Evolutionary conservation across 768 basidiomycete species (phyloP), one percentile per base, ranked within the genome.

Genomic region (Punctularia strigosozonata): DNA sequence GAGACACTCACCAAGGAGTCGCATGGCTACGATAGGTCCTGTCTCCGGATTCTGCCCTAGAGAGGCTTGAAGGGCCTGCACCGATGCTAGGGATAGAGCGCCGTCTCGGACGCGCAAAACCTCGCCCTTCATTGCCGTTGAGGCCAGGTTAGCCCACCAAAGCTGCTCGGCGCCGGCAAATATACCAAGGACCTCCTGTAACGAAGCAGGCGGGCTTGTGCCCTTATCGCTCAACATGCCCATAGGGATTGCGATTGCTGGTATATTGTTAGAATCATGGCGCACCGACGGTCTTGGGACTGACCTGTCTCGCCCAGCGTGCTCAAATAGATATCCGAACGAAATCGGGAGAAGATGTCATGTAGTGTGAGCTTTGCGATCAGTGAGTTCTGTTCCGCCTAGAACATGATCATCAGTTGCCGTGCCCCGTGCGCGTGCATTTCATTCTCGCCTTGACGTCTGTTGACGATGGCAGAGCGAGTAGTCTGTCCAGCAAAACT

Each of bases 241-340:
- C 75, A 87, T 78, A 0, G 88, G 87, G 40, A 90, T 68, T 3
- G 87, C 76, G 43, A 94, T 81, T 18, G 85, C 84, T 95, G 45
- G 24, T 15, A n/a, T 24, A 23, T 19, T 3, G 14, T 5, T 38
- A 33, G 21, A 42, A 31, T 30, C 34, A 35, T 17, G 25, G n/a
- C 25, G 32, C 19, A 7, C 8, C n/a, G 20, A 7, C 24, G 25
- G 40, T 33, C 12, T 42, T 25, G 20, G 31, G 13, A 61, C 87
- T 25, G 50, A 94, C 91, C 80, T 1, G 94, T 94, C 54, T 98
- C 94, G 0, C 81, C 73, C 18, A 97, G 62, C 14, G 91, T 91
- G 51, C 81, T 90, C 42, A 95, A 64, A 54, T 91, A 85, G 64
- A 95, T 84, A 53, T 97, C 91, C 0, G 75, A 69, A 23, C 75